A percentile compares a stretch with the other conserved stretches of the same genome.
Evolutionary conservation across 441 rosid genomes (phyloP).

Genomic region (Corymbia citriodora): DNA sequence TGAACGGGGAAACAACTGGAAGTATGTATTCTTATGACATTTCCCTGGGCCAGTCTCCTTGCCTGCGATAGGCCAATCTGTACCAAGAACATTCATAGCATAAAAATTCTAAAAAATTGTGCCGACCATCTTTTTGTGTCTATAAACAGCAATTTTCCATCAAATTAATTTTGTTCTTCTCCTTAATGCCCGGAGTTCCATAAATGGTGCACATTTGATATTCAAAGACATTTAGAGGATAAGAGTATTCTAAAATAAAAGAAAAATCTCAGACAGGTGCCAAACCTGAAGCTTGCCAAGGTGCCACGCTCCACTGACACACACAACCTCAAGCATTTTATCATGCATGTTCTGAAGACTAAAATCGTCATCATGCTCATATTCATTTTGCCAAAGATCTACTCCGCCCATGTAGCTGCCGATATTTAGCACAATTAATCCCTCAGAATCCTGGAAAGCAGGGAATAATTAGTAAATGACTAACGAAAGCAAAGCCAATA

Average conservation of each 20-base stretch:
- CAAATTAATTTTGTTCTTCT: neutral
- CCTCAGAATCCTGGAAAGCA: slow-evolving; percentile 51
- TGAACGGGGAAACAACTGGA: slow-evolving; percentile 65
- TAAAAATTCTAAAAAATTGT: neutral
- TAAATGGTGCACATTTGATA: neutral
- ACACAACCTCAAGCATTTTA: slow-evolving; percentile 59
- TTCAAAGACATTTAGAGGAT: neutral
- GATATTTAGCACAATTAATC: slow-evolving; percentile 62
- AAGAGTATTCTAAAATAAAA: neutral
- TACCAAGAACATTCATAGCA: neutral
- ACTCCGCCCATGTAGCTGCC: slow-evolving; percentile 84
- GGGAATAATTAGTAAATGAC: neutral
- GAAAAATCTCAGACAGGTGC: neutral
- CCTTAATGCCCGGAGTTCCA: neutral
- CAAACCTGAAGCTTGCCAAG: slow-evolving; percentile 73
- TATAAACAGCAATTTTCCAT: neutral
- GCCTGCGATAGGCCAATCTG: slow-evolving; percentile 71
- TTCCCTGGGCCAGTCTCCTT: slow-evolving; percentile 64
- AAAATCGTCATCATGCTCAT: slow-evolving; percentile 58
- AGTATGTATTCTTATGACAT: slow-evolving; percentile 42
- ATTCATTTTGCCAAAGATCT: slow-evolving; percentile 73
- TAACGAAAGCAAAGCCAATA: neutral
- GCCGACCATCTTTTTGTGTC: neutral
- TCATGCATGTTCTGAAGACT: slow-evolving; percentile 54
- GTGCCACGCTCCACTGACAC: slow-evolving; percentile 71